Conservation (phyloP, 1,139 yeast species). For the Suhomyces terraborum region DNA sequence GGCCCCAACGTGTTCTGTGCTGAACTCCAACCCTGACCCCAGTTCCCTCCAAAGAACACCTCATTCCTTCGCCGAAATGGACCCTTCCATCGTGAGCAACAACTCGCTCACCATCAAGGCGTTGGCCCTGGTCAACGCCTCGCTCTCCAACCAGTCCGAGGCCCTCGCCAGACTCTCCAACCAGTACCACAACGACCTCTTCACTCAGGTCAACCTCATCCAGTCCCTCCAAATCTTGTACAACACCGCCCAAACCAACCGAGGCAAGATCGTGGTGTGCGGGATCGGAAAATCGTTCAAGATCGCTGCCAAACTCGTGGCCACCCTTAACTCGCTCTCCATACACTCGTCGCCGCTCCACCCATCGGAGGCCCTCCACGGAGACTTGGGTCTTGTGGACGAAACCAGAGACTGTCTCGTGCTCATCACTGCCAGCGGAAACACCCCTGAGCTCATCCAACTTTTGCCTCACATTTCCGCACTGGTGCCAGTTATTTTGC, state of each 20-base stretch:
- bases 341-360: slow-evolving; percentile 69
- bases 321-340: slow-evolving; percentile 79
- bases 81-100: neutral
- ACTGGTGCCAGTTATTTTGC: slow-evolving; percentile 56
- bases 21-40: neutral
- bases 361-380: slow-evolving; percentile 88
- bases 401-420: slow-evolving; percentile 62
- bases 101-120: slow-evolving; percentile 19
- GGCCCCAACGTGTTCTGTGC: neutral
- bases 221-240: slow-evolving; percentile 54
- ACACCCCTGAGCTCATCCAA: slow-evolving; percentile 71
- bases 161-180: slow-evolving; percentile 34
- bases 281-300: slow-evolving; percentile 87
- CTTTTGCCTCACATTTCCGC: slow-evolving; percentile 60
- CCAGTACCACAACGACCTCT: slow-evolving; percentile 38
- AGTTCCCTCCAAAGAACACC: neutral
- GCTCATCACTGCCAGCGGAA: slow-evolving; percentile 79
- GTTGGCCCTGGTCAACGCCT: slow-evolving; percentile 30
- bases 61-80: neutral
- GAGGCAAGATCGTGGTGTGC: slow-evolving; percentile 71
- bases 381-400: slow-evolving; percentile 75
- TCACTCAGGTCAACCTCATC: slow-evolving; percentile 52
- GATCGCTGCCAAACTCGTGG: slow-evolving; percentile 75
- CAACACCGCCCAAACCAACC: slow-evolving; percentile 42
- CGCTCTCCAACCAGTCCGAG: slow-evolving; percentile 36